Conservation (phyloP, 768 basidiomycete genomes). For the Tricholoma matsutake region DNA sequence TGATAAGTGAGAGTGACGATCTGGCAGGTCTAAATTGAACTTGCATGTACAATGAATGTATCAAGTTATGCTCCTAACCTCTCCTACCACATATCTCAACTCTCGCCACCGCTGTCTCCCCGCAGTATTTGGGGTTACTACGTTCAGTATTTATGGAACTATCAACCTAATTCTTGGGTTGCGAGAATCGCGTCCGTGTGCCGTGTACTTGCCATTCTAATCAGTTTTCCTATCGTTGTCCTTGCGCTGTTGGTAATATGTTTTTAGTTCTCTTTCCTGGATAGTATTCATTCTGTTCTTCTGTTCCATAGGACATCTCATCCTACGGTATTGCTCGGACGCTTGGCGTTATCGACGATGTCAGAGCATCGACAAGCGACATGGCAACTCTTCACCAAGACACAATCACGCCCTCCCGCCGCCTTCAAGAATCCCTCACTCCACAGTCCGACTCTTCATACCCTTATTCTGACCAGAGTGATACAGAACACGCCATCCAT, state of each 20-base stretch:
- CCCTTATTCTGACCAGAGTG: constrained; percentile 24
- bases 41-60: constrained; percentile 29
- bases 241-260: constrained; percentile 51
- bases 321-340: constrained; percentile 84
- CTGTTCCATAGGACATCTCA: constrained; percentile 58
- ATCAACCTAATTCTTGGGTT: constrained; percentile 65
- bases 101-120: constrained; percentile 37
- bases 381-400: constrained; percentile 36
- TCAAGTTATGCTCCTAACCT: constrained; percentile 28
- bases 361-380: constrained; percentile 72
- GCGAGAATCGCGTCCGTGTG: constrained; percentile 58
- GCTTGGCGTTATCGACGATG: constrained; percentile 71
- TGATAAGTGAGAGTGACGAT: background rate
- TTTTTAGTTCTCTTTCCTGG: constrained; percentile 7
- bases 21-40: background rate
- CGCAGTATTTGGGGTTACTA: constrained; percentile 57
- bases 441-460: constrained; percentile 23
- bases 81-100: constrained; percentile 24
- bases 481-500: background rate
- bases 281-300: constrained; percentile 4
- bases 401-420: constrained; percentile 28
- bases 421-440: constrained; percentile 25
- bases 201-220: constrained; percentile 62
- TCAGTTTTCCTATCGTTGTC: constrained; percentile 60
- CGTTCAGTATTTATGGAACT: constrained; percentile 60